A percentile compares a stretch with the other conserved stretches of the same genome.
Conservation (phyloP, 495 filamentous ascomycete species). For the Xylaria palmicola region DNA sequence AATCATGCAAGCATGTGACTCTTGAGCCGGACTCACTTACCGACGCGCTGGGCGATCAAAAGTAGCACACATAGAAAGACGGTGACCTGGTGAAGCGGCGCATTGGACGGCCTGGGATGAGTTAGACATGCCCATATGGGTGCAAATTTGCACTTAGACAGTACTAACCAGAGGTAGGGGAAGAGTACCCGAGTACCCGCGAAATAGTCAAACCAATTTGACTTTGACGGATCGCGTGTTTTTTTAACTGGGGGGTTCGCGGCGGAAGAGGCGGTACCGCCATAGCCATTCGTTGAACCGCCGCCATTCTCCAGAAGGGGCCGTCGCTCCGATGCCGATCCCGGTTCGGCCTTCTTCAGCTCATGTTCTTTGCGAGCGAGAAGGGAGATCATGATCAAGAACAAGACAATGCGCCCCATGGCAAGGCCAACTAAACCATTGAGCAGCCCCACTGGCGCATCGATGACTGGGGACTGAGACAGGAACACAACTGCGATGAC, state of each 20-base stretch:
- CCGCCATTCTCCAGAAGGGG: slow-evolving; percentile 32
- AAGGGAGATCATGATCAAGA: slow-evolving; percentile 30
- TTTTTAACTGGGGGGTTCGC: slow-evolving; percentile 41
- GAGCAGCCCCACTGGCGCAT: slow-evolving; percentile 21
- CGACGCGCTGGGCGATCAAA: slow-evolving; percentile 20
- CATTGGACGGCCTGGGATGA: slow-evolving; percentile 21
- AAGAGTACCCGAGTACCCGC: slow-evolving; percentile 72
- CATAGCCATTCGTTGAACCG: slow-evolving; percentile 14
- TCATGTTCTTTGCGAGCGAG: slow-evolving; percentile 26
- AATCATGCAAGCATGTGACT: neutral
- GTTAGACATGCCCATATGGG: slow-evolving; percentile 13
- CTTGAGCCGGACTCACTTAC: slow-evolving; percentile 55
- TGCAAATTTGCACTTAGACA: neutral
- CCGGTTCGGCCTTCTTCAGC: slow-evolving; percentile 14
- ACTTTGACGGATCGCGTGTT: slow-evolving; percentile 14
- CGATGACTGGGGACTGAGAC: slow-evolving; percentile 21
- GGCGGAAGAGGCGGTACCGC: slow-evolving; percentile 8
- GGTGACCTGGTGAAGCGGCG: slow-evolving; percentile 22
- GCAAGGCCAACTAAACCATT: slow-evolving; percentile 25
- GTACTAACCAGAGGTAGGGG: slow-evolving; percentile 70
- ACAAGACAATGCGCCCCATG: slow-evolving; percentile 24
- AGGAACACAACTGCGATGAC: slow-evolving; percentile 29
- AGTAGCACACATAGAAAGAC: slow-evolving; percentile 20
- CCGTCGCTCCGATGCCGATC: slow-evolving; percentile 25
- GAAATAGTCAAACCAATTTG: slow-evolving; percentile 72